These are phyloP conservation scores for Ophioceras dolichostomum DNA, from an alignment of 2,329 filamentous ascomycete genomes.

Conservation along the genomic window DNA sequence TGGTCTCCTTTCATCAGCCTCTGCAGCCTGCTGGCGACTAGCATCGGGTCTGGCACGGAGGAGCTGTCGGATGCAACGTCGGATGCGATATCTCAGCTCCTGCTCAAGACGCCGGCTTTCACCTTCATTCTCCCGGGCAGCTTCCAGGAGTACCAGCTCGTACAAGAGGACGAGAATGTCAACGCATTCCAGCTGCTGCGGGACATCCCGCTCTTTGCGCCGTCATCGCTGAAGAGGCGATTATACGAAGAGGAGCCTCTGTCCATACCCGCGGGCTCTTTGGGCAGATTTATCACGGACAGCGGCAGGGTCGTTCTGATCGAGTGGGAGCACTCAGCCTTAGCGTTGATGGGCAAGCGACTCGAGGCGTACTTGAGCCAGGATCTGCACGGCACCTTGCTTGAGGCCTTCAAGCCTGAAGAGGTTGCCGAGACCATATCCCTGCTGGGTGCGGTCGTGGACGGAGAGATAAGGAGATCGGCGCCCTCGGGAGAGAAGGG, in stretches of 20 bases:
- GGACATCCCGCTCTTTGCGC: slow-evolving; percentile 50
- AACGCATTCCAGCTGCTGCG: slow-evolving; percentile 61
- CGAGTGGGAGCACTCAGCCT: slow-evolving; percentile 67
- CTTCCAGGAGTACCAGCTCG: slow-evolving; percentile 65
- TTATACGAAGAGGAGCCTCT: slow-evolving; percentile 37
- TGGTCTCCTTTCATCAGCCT: slow-evolving; percentile 65
- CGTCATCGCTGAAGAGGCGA: slow-evolving; percentile 30
- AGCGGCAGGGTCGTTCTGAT: slow-evolving; percentile 62
- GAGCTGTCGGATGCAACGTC: slow-evolving; percentile 25
- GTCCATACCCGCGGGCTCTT: slow-evolving; percentile 51
- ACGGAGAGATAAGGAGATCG: slow-evolving; percentile 30
- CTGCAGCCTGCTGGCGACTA: slow-evolving; percentile 51
- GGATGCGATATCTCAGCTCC: slow-evolving; percentile 43
- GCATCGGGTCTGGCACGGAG: slow-evolving; percentile 22
- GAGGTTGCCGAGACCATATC: slow-evolving; percentile 62
- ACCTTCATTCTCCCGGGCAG: slow-evolving; percentile 63
- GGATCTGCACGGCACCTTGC: slow-evolving; percentile 37
- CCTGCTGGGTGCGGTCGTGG: slow-evolving; percentile 60
- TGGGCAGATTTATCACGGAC: slow-evolving; percentile 65
- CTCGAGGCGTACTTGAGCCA: slow-evolving; percentile 55
- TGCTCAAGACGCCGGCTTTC: slow-evolving; percentile 59
- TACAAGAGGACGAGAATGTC: slow-evolving; percentile 74
- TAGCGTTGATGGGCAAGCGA: slow-evolving; percentile 68
- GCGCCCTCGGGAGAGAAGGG: slow-evolving; percentile 8
- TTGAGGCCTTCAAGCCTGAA: slow-evolving; percentile 42